Evolutionary conservation across 441 rosid species (phyloP), one percentile per base, ranked within the genome.

Genomic region (Gossypium trilobum): DNA sequence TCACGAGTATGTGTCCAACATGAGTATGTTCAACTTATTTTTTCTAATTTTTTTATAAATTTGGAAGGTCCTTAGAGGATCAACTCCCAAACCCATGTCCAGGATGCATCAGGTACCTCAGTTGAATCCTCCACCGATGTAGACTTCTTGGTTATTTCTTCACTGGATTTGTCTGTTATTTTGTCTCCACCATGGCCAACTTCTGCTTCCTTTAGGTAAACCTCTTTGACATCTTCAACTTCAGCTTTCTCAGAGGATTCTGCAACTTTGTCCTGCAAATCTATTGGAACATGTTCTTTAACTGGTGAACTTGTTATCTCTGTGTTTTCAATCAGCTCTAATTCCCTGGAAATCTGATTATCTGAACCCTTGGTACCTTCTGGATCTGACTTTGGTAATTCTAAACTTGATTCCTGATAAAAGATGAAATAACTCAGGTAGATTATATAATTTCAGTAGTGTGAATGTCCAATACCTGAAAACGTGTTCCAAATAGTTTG

Each of bases 221-320:
- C 50, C 68, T 16, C 77, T 74, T 73, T 55, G 48, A 72, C 65
- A 78, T 71, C 70, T 73, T 64, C 84, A 71, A 74, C 65, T 68
- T 77, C 65, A 39, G 75, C 77, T 70, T 68, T 70, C 82, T 74
- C 42, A 14, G 69, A 63, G 71, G 71, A 65, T 79, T 71, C 85
- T 16, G 7, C 63, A 56, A 46, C 39, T 46, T 46, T 61, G 58
- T 79, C 81, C 50, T 66, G 77, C 63, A 31, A 66, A 39, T 23
- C 56, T 60, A 50, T 50, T 27, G 58, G 76, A 56, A 13, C 67
- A 23, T 68, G 64, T 69, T 78, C 78, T 7, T 68, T 74, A 33
- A 52, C 68, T 22, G 27, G 63, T 69, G 77, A 62, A 71, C 65
- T 55, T n/a, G 46, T 23, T 48, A 65, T 55, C 39, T 68, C 76